phyloP scores from a whole-genome alignment of 129 eudicot species.

The Heracleum sosnowskyi region DNA sequence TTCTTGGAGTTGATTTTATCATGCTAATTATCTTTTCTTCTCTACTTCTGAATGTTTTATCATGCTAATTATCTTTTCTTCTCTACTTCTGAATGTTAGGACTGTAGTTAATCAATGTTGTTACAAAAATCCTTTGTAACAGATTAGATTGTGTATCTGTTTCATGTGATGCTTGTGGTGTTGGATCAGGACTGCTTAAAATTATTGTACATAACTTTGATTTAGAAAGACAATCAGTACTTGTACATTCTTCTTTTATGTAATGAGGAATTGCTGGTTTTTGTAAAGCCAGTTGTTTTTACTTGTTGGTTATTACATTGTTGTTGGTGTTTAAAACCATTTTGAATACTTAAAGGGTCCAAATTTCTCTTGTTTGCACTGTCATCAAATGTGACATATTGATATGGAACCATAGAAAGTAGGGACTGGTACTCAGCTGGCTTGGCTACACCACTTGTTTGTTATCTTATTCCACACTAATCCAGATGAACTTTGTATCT shows the following conservation, averaged over 20 bases:
- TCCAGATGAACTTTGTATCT: no score
- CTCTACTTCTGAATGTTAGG: background rate
- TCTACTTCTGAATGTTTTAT: background rate
- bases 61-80: background rate
- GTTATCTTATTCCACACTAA: background rate
- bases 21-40: background rate
- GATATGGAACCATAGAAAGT: no score
- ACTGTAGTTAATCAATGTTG: background rate
- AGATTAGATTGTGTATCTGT: background rate
- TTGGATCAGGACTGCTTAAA: background rate
- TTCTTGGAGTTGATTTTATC: background rate
- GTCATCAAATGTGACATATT: background rate
- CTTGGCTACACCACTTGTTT: background rate
- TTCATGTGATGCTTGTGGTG: background rate
- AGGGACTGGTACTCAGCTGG: background rate
- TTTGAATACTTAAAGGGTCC: conserved; percentile 15
- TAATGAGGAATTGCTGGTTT: background rate
- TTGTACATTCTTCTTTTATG: background rate
- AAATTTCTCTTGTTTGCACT: background rate
- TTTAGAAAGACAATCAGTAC: background rate
- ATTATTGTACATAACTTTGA: background rate
- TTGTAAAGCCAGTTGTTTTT: background rate
- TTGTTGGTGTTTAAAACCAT: background rate
- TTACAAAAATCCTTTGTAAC: background rate
- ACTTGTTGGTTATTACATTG: background rate